Percentiles rank a stretch among this genome's conserved stretches.
These are phyloP conservation scores for Graphium sp. DNA, from an alignment of 2,329 filamentous ascomycete genomes.

Conservation along the genomic window DNA sequence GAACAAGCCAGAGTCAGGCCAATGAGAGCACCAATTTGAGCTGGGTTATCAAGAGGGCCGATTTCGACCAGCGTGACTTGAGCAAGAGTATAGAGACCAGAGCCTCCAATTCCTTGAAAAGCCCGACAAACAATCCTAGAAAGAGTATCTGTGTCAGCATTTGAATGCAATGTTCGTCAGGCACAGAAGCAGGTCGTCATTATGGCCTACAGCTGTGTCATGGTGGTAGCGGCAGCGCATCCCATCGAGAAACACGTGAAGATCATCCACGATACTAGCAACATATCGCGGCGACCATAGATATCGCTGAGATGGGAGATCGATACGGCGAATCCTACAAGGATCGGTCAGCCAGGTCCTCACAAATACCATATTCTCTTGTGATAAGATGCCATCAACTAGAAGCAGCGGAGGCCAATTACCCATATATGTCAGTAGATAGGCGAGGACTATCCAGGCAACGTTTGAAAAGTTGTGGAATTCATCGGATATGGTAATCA, in stretches of 20 bases:
- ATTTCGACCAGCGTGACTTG: conserved; percentile 41
- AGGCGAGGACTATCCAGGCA: conserved; percentile 37
- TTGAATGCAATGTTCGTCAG: not conserved
- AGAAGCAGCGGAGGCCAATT: not conserved
- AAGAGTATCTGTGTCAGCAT: conserved; percentile 5
- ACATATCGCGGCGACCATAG: conserved; percentile 33
- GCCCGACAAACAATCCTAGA: conserved; percentile 38
- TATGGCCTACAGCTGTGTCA: conserved; percentile 29
- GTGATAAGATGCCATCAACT: too few species aligned
- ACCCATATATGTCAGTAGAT: conserved; percentile 40
- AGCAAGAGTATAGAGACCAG: conserved; percentile 42
- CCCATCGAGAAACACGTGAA: conserved; percentile 39
- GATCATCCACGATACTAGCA: conserved; percentile 32
- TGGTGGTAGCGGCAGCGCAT: conserved; percentile 29
- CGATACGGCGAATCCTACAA: conserved; percentile 33
- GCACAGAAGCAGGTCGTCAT: not conserved
- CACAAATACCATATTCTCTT: too few species aligned
- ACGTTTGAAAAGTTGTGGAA: conserved; percentile 31
- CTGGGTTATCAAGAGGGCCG: conserved; percentile 32
- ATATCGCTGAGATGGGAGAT: conserved; percentile 44
- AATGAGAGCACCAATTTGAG: conserved; percentile 35
- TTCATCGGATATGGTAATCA: conserved; percentile 37
- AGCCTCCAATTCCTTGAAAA: conserved; percentile 43
- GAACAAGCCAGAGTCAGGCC: conserved; percentile 38
- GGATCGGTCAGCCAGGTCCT: not conserved